phyloP scores from a whole-genome alignment of 1,284 basidiomycete species.

The Rhizoctonia solani region DNA sequence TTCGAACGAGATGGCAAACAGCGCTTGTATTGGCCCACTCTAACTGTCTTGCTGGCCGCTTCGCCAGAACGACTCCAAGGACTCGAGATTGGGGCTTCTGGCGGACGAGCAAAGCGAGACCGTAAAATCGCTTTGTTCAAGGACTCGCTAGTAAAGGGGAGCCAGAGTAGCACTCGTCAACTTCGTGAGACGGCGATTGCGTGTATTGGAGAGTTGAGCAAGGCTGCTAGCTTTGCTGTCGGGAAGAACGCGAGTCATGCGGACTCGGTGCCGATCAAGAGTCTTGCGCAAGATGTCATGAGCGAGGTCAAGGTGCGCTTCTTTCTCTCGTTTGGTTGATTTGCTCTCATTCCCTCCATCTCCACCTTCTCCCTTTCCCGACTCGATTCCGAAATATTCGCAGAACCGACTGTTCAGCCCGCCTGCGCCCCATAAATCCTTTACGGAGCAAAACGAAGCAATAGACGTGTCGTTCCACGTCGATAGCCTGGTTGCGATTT shows the following conservation, averaged over 20 bases:
- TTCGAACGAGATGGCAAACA: constrained; percentile 58
- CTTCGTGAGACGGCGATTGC: constrained; percentile 67
- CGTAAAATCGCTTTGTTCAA: constrained; percentile 27
- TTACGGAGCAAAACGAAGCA: constrained; percentile 71
- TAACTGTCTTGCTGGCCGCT: constrained; percentile 76
- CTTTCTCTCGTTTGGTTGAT: too few species aligned
- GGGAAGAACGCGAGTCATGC: not conserved
- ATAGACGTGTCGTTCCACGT: constrained; percentile 80
- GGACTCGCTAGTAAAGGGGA: constrained; percentile 41
- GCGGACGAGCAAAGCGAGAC: constrained; percentile 7
- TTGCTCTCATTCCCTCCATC: too few species aligned
- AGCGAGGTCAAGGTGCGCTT: constrained; percentile 78
- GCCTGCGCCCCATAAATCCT: constrained; percentile 57
- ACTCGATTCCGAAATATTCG: not conserved
- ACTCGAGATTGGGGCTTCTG: not conserved
- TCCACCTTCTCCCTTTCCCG: too few species aligned
- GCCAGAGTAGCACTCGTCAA: constrained; percentile 41
- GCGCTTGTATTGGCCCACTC: constrained; percentile 76
- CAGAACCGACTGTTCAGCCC: constrained; percentile 48
- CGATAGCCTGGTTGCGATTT: constrained; percentile 72
- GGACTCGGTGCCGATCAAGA: constrained; percentile 36
- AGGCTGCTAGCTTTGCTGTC: constrained; percentile 58
- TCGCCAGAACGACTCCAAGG: constrained; percentile 71
- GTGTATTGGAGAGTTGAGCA: constrained; percentile 81
- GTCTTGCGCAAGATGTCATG: constrained; percentile 70